These are phyloP conservation scores for Talaromyces liani DNA, from an alignment of 495 filamentous ascomycete genomes.

Conservation along the genomic window DNA sequence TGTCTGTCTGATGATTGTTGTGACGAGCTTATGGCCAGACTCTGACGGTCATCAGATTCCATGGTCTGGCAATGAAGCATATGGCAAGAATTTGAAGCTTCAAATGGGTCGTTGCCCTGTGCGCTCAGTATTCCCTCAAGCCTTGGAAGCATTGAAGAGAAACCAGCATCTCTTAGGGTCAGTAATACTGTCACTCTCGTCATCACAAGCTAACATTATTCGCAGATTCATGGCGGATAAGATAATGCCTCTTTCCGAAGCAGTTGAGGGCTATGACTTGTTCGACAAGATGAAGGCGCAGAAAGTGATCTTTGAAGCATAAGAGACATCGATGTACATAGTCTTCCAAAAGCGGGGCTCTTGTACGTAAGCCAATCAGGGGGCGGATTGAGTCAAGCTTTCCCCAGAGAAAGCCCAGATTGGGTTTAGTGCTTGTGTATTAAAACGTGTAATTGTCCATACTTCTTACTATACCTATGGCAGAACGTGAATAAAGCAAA, in stretches of 20 bases:
- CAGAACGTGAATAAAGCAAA: background rate
- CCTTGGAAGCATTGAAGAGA: slow-evolving; percentile 68
- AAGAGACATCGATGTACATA: background rate
- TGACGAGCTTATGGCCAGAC: background rate
- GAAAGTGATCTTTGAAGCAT: slow-evolving; percentile 61
- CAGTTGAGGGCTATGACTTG: slow-evolving; percentile 81
- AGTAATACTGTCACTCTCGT: slow-evolving; percentile 20
- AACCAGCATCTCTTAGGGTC: slow-evolving; percentile 79
- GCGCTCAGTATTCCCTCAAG: slow-evolving; percentile 70
- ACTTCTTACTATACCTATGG: background rate
- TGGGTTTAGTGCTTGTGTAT: background rate
- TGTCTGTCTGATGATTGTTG: background rate
- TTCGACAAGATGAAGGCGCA: slow-evolving; percentile 92
- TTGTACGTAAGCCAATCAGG: background rate
- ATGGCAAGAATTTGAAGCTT: slow-evolving; percentile 82
- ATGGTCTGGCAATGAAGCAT: slow-evolving; percentile 75
- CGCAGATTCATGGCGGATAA: slow-evolving; percentile 86
- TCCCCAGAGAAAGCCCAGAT: background rate
- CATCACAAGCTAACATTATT: slow-evolving; percentile 15
- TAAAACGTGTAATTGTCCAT: background rate
- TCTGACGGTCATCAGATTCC: slow-evolving; percentile 53
- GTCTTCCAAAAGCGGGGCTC: background rate
- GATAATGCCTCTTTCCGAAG: slow-evolving; percentile 80
- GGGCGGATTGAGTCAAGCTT: background rate
- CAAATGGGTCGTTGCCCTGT: slow-evolving; percentile 96